Base-by-base conservation (phyloP, 495 filamentous ascomycete species). In the Penicillium herquei region DNA sequence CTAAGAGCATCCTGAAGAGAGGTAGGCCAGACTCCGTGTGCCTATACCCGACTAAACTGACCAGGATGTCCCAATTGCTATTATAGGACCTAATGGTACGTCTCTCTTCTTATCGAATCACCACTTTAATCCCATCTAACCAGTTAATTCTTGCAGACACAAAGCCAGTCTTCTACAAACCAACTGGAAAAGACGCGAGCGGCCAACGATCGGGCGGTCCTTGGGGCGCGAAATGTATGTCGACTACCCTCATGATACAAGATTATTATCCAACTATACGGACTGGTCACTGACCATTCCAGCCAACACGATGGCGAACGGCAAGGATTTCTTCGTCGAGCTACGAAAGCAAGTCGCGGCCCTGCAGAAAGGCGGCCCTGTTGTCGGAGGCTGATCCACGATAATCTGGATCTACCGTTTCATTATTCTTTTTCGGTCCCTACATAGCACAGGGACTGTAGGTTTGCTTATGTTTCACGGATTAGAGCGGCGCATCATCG, bases 291-390 rank as follows among this genome's bases (percentile, higher is more conserved):
- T 66, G 31, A 71, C 48, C 21, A 52, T 0, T 52, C 35, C 59
- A 82, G 80, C 78, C 26, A 80, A 81, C 51, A 70, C 67, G 6
- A 82, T 81, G 80, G 75, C 71, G 7, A 81, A 72, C 52, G 78
- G 78, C 9, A 81, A 78, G 63, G 79, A 82, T 43, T 81, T 82
- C 62, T 81, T 78, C 53, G 59, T 78, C 49, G 80, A 81, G 54
- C 71, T 82, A 14, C 72, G 78, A 6, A 81, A 81, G 61, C 78
- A 81, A 52, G 60, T 81, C 5, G 69, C 77, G 9, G 46, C 68
- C 9, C 51, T 81, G 39, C 77, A 73, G 43, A 71, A 77, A 46
- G 62, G 69, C 35, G 72, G 63, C 6, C 68, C 63, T 59, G 68
- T 72, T 17, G 66, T 77, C 17, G 78, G 78, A 33, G 76, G 77